These are phyloP conservation scores for Neurospora tetrasperma DNA, from an alignment of 495 filamentous ascomycete species.

Conservation along the genomic window DNA sequence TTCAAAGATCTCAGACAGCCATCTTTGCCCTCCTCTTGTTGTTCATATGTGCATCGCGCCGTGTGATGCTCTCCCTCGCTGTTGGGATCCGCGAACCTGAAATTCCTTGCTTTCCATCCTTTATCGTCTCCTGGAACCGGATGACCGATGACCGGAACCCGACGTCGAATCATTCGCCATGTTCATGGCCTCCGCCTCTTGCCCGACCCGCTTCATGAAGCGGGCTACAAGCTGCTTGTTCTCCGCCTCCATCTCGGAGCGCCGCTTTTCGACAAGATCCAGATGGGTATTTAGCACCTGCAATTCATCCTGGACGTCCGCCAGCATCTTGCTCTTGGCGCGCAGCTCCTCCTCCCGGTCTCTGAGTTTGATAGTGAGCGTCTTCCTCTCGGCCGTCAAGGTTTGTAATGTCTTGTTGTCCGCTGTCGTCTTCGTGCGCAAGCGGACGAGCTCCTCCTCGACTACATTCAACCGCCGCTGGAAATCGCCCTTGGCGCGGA, in stretches of 20 bases:
- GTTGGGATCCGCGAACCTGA: neutral
- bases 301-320: constrained; percentile 87
- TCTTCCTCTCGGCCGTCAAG: constrained; percentile 52
- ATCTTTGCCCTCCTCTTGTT: neutral
- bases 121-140: neutral
- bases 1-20: neutral
- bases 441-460: constrained; percentile 49
- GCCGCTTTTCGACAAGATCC: constrained; percentile 69
- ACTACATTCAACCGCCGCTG: constrained; percentile 48
- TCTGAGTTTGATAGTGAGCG: constrained; percentile 50
- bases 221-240: constrained; percentile 81
- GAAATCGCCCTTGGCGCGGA: constrained; percentile 58
- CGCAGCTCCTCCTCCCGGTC: constrained; percentile 79
- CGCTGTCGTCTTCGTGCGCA: constrained; percentile 44
- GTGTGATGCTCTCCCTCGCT: neutral
- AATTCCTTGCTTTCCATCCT: neutral
- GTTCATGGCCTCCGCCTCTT: constrained; percentile 86
- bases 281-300: constrained; percentile 76
- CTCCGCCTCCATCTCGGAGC: constrained; percentile 59
- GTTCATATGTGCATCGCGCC: neutral
- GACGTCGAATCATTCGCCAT: constrained; percentile 32
- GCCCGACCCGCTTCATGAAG: constrained; percentile 79
- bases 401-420: constrained; percentile 49
- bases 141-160: neutral
- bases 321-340: constrained; percentile 70